Evolutionary conservation across 345 rosid species (phyloP).

Genomic region (Eucalyptus tenuipes): DNA sequence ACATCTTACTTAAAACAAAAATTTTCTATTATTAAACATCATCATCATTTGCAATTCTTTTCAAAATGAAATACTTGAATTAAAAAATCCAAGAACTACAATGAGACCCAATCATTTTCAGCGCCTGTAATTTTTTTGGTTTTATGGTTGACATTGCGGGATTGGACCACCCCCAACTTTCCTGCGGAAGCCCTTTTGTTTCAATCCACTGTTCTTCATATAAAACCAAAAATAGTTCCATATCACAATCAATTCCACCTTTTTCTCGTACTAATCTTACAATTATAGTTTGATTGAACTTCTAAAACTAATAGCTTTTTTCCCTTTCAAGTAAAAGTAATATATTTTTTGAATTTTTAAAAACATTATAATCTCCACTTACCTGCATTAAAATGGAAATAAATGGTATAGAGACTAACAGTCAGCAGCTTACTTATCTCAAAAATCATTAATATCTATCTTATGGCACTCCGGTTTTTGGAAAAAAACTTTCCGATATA

Average conservation of each 20-base stretch:
- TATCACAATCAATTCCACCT: background rate
- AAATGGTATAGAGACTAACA: background rate
- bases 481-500: background rate
- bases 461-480: background rate
- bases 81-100: background rate
- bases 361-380: background rate
- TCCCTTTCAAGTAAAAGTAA: background rate
- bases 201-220: background rate
- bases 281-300: background rate
- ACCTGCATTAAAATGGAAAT: background rate
- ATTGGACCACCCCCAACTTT: background rate
- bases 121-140: background rate
- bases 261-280: background rate
- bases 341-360: background rate
- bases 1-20: background rate
- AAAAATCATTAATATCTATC: background rate
- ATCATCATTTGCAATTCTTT: background rate
- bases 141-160: background rate
- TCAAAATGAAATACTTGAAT: background rate
- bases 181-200: background rate
- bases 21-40: background rate
- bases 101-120: background rate
- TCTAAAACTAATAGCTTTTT: background rate
- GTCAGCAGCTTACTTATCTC: background rate
- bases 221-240: background rate